These are phyloP conservation scores for Scleromitrula shiraiana DNA, from an alignment of 2,329 filamentous ascomycete species.

Conservation along the genomic window DNA sequence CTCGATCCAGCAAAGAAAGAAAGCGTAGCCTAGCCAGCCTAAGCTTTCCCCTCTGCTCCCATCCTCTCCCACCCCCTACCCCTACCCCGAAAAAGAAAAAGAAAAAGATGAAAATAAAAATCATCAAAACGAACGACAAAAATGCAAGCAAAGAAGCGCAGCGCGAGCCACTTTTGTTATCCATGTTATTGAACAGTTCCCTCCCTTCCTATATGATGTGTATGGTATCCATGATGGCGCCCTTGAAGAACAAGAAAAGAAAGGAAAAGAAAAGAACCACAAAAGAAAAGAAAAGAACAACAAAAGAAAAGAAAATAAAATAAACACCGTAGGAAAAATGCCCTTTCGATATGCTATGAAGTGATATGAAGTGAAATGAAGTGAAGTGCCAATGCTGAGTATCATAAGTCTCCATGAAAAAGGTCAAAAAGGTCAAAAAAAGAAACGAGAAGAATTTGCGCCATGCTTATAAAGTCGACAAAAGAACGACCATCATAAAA, in stretches of 20 bases:
- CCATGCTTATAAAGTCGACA: too few species aligned
- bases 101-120: not conserved
- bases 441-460: not conserved
- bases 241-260: conserved; percentile 5
- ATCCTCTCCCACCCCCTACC: too few species aligned
- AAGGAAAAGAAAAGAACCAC: too few species aligned
- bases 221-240: too few species aligned
- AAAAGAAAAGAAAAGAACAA: conserved; percentile 5
- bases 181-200: too few species aligned
- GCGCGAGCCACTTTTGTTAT: conserved; percentile 31
- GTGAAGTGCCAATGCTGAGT: not conserved
- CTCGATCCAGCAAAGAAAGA: not conserved
- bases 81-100: not conserved
- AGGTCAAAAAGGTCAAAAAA: too few species aligned
- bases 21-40: not conserved
- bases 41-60: not conserved
- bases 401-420: not conserved
- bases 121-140: not conserved
- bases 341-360: conserved; percentile 14
- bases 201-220: conserved; percentile 26
- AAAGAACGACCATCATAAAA: too few species aligned
- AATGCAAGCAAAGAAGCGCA: conserved; percentile 17
- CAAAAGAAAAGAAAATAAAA: too few species aligned
- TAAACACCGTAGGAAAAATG: too few species aligned
- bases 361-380: not conserved